Conservation (phyloP, 2,329 filamentous ascomycete species). For the Pestalotiopsis sp. region DNA sequence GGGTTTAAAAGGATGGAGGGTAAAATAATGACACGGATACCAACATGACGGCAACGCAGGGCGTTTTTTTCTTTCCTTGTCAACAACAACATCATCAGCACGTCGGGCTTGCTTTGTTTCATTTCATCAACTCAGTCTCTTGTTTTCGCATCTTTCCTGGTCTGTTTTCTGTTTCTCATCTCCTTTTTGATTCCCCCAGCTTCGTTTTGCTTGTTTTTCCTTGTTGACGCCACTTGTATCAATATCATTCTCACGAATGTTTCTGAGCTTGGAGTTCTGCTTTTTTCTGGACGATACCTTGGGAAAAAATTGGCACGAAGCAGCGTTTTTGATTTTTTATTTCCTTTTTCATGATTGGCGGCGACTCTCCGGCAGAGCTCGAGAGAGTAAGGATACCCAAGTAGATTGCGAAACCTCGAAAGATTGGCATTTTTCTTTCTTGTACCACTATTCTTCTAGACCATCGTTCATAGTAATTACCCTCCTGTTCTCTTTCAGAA, state of each 20-base stretch:
- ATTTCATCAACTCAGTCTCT: slow-evolving; percentile 12
- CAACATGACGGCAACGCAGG: slow-evolving; percentile 20
- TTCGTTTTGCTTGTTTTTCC: neutral
- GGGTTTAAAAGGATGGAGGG: slow-evolving; percentile 14
- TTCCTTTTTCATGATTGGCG: neutral
- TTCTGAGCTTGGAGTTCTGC: neutral
- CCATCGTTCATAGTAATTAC: slow-evolving; percentile 25
- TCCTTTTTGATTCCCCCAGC: neutral
- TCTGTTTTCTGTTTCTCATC: neutral
- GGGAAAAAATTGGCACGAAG: neutral
- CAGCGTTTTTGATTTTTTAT: neutral
- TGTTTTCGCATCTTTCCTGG: slow-evolving; percentile 6
- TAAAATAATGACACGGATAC: slow-evolving; percentile 20
- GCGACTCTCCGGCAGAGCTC: neutral
- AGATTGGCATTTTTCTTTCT: neutral
- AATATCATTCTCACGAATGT: neutral
- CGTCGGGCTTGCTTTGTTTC: neutral
- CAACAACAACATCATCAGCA: slow-evolving; percentile 16
- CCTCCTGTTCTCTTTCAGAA: slow-evolving; percentile 10
- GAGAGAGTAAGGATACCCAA: neutral
- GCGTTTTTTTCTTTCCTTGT: neutral
- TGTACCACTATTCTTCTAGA: slow-evolving; percentile 29
- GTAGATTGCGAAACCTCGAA: neutral
- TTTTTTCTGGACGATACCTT: neutral
- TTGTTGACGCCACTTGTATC: neutral